These are phyloP conservation scores for Termitomyces sp. DNA, from an alignment of 768 basidiomycete genomes.

Conservation along the genomic window DNA sequence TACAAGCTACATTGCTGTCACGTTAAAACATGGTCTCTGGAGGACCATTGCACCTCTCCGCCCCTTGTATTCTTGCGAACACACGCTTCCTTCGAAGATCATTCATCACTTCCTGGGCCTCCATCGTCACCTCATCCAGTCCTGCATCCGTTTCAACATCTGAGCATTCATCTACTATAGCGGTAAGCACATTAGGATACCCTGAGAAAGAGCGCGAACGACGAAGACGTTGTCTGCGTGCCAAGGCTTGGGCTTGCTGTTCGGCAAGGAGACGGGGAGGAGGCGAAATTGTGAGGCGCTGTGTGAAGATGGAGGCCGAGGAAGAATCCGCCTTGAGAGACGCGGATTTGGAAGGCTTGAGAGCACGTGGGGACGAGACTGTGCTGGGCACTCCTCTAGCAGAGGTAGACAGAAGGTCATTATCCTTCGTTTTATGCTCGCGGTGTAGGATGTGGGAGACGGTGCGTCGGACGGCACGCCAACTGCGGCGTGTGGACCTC, in stretches of 20 bases:
- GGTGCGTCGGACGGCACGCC: conserved; percentile 12
- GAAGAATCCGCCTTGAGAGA: conserved; percentile 5
- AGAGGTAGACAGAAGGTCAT: not conserved
- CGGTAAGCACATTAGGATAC: conserved; percentile 8
- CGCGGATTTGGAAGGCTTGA: not conserved
- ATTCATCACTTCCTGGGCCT: conserved; percentile 9
- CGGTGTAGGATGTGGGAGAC: conserved; percentile 13
- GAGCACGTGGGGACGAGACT: not conserved
- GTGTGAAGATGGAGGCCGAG: conserved; percentile 8
- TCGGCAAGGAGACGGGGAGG: not conserved
- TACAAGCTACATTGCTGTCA: not conserved
- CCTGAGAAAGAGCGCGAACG: conserved; percentile 15
- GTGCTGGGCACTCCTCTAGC: not conserved
- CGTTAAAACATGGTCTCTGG: not conserved
- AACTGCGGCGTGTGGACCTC: conserved; percentile 5
- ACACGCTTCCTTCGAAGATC: conserved; percentile 5
- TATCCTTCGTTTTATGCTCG: not conserved
- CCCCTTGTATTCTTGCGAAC: conserved; percentile 7
- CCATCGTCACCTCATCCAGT: conserved; percentile 13
- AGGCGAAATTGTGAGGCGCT: conserved; percentile 2
- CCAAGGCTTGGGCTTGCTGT: not conserved
- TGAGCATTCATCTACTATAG: not conserved
- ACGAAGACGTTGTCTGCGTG: conserved; percentile 3
- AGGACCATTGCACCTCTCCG: not conserved
- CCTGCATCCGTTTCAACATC: conserved; percentile 7